These are phyloP conservation scores for Cercospora sojina DNA, from an alignment of 2,329 filamentous ascomycete genomes.

Conservation along the genomic window DNA sequence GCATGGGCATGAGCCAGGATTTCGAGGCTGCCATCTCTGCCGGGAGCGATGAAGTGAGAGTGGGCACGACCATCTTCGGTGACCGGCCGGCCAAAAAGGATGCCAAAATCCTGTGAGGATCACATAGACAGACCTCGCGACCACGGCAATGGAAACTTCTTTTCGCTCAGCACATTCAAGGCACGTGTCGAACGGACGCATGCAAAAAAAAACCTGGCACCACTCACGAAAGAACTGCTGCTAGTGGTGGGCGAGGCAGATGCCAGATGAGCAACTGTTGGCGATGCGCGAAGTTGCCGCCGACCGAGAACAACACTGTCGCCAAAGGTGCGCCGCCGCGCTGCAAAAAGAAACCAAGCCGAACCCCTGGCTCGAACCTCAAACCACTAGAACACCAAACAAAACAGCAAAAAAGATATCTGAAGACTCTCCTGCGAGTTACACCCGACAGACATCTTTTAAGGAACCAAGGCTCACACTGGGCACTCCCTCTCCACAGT, in stretches of 20 bases:
- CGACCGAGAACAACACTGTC: not conserved
- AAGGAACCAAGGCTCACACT: not conserved
- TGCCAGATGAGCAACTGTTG: not conserved
- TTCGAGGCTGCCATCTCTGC: conserved; percentile 82
- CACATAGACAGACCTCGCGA: not conserved
- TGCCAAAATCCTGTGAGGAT: conserved; percentile 59
- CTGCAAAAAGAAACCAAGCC: not conserved
- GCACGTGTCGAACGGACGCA: not conserved
- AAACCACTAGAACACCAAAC: not conserved
- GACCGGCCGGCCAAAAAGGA: conserved; percentile 74
- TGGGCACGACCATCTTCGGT: conserved; percentile 94
- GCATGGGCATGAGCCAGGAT: conserved; percentile 98
- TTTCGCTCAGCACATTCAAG: not conserved
- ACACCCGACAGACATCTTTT: not conserved
- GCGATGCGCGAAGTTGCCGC: not conserved
- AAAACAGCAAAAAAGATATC: not conserved
- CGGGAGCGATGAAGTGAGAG: conserved; percentile 85
- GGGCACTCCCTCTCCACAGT: no score
- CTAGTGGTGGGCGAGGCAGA: not conserved
- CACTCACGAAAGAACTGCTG: not conserved
- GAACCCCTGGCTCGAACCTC: not conserved
- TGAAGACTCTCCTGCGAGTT: not conserved
- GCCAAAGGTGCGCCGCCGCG: not conserved
- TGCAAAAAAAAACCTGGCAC: not conserved
- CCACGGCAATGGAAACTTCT: not conserved